Conservation (phyloP, 495 filamentous ascomycete species). For the Neurospora sp. region DNA sequence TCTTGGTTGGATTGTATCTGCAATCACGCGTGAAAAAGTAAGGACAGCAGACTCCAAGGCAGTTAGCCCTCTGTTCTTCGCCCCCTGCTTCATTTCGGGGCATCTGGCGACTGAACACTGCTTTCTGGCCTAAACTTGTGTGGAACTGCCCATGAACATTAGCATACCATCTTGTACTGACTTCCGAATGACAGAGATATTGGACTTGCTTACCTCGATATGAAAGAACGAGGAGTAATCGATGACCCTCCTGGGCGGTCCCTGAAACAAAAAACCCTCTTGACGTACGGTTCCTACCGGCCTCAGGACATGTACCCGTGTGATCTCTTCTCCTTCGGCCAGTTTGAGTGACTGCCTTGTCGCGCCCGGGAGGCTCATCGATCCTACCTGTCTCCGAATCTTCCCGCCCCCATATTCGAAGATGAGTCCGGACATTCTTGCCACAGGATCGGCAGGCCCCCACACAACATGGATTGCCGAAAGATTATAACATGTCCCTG, state of each 20-base stretch:
- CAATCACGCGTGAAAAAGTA: not conserved
- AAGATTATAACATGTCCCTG: not conserved
- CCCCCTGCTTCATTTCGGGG: not conserved
- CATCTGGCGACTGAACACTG: not conserved
- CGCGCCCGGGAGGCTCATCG: not conserved
- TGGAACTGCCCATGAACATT: not conserved
- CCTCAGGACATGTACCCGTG: not conserved
- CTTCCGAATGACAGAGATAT: not conserved
- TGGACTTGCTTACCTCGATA: not conserved
- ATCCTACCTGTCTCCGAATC: not conserved
- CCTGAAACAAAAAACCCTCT: not conserved
- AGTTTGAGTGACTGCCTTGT: not conserved
- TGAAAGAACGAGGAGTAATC: not conserved
- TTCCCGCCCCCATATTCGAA: not conserved
- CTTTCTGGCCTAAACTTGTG: not conserved
- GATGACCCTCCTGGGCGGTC: not conserved
- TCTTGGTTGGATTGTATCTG: not conserved
- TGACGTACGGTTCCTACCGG: not conserved
- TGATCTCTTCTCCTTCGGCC: not conserved
- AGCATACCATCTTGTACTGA: not conserved
- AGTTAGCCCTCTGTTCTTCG: not conserved
- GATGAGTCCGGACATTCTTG: not conserved
- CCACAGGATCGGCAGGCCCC: not conserved
- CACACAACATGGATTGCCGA: not conserved
- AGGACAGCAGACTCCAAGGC: not conserved